phyloP scores from a whole-genome alignment of 2,329 filamentous ascomycete species.

The Talaromyces marneffei region DNA sequence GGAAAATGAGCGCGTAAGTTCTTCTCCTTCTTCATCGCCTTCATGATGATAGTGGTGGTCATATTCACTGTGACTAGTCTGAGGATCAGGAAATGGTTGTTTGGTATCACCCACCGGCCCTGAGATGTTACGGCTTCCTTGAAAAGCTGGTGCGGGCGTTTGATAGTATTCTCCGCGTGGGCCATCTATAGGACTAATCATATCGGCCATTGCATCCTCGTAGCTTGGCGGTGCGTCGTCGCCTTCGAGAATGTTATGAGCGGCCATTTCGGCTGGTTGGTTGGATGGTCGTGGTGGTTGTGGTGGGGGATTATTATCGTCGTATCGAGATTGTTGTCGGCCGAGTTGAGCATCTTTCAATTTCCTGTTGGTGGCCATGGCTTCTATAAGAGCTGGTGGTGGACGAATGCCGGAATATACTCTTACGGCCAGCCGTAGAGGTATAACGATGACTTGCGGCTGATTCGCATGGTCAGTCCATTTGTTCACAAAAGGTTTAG shows the following conservation, averaged over 20 bases:
- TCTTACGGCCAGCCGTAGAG: constrained; percentile 70
- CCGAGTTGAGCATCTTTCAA: not conserved
- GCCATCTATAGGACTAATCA: constrained; percentile 67
- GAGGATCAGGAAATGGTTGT: constrained; percentile 25
- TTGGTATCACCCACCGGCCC: constrained; percentile 36
- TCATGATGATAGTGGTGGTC: not conserved
- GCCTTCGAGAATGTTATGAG: constrained; percentile 22
- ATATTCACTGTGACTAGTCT: not conserved
- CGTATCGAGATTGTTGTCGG: not conserved
- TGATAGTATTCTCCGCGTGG: constrained; percentile 49
- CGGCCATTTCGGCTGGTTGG: constrained; percentile 16
- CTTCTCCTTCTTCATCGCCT: constrained; percentile 18
- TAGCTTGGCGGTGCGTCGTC: constrained; percentile 91
- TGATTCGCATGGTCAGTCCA: constrained; percentile 26
- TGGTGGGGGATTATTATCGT: constrained; percentile 7
- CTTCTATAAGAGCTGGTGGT: constrained; percentile 67
- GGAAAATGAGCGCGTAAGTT: constrained; percentile 15
- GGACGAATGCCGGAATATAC: constrained; percentile 86
- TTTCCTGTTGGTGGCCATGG: constrained; percentile 43
- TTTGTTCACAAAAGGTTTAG: not conserved
- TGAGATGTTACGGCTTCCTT: constrained; percentile 12
- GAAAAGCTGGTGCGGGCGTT: constrained; percentile 36
- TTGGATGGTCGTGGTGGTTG: constrained; percentile 9
- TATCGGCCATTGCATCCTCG: constrained; percentile 82
- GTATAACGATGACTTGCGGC: constrained; percentile 71